phyloP scores from a whole-genome alignment of 495 filamentous ascomycete genomes.

The Tuber borchii region DNA sequence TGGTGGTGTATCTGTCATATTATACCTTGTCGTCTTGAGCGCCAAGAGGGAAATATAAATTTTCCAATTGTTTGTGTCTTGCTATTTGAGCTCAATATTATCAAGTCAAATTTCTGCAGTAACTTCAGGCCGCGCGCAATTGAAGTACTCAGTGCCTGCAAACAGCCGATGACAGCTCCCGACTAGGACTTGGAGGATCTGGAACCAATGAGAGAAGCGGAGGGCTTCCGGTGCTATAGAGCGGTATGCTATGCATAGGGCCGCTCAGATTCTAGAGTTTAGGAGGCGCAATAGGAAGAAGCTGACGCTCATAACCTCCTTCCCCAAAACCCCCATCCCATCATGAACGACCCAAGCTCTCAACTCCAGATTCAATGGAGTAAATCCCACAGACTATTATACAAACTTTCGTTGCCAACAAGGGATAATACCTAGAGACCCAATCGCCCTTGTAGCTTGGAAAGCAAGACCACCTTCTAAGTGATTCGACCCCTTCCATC shows the following conservation, averaged over 20 bases:
- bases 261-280: no score
- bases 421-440: slow-evolving; percentile 10
- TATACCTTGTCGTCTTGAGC: neutral
- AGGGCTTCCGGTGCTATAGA: neutral
- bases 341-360: neutral
- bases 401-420: slow-evolving; percentile 2
- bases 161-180: neutral
- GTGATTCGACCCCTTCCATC: slow-evolving; percentile 9
- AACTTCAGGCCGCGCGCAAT: neutral
- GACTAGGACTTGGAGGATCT: neutral
- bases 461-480: neutral
- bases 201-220: slow-evolving; percentile 11
- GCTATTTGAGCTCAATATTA: neutral
- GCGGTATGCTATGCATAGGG: neutral
- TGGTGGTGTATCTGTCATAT: neutral
- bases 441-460: slow-evolving; percentile 13
- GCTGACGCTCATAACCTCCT: no score
- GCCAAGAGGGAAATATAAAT: neutral
- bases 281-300: no score
- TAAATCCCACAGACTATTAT: neutral
- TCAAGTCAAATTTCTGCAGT: neutral
- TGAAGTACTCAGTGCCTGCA: neutral
- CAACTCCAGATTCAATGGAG: slow-evolving; percentile 4
- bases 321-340: no score
- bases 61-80: neutral